Percentiles rank a stretch among this genome's conserved stretches.
These are phyloP conservation scores for Lasiosphaeria miniovina DNA, from an alignment of 495 filamentous ascomycete species.

Conservation along the genomic window DNA sequence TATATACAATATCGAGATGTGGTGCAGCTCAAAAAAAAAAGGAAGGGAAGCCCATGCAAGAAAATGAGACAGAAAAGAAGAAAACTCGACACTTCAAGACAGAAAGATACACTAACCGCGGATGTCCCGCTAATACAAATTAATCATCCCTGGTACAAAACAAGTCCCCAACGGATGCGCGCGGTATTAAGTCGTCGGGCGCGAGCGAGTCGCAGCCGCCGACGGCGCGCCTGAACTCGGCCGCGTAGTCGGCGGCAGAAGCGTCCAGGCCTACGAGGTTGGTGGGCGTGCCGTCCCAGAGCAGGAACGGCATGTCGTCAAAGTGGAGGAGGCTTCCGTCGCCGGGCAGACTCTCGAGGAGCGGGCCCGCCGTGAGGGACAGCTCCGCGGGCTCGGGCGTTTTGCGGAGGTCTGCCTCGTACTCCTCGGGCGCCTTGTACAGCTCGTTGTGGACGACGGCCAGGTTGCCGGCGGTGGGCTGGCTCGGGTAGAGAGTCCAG, in stretches of 20 bases:
- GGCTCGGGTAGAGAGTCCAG: slow-evolving; percentile 68
- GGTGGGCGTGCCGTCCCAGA: slow-evolving; percentile 40
- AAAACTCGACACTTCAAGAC: background rate
- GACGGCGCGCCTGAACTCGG: slow-evolving; percentile 38
- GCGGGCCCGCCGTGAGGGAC: slow-evolving; percentile 25
- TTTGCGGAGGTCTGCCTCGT: slow-evolving; percentile 29
- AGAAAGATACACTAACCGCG: background rate
- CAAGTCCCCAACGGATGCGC: slow-evolving; percentile 22
- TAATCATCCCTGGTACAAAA: slow-evolving; percentile 25
- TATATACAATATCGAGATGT: no score
- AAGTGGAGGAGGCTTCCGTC: slow-evolving; percentile 34
- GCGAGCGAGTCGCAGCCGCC: slow-evolving; percentile 36
- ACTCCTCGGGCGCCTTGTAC: slow-evolving; percentile 69
- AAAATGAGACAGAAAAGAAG: background rate
- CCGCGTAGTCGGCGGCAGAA: slow-evolving; percentile 37
- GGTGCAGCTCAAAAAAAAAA: no score
- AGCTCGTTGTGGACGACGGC: slow-evolving; percentile 73
- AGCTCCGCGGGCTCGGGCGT: slow-evolving; percentile 19
- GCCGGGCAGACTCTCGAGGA: slow-evolving; percentile 39
- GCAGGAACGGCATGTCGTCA: slow-evolving; percentile 37
- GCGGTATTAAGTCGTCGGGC: slow-evolving; percentile 19
- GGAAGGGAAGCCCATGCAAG: background rate
- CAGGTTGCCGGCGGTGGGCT: slow-evolving; percentile 47
- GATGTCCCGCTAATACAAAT: background rate
- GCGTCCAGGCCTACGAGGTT: slow-evolving; percentile 32